phyloP scores from a whole-genome alignment of 495 filamentous ascomycete species.

The Articulospora tetracladia region DNA sequence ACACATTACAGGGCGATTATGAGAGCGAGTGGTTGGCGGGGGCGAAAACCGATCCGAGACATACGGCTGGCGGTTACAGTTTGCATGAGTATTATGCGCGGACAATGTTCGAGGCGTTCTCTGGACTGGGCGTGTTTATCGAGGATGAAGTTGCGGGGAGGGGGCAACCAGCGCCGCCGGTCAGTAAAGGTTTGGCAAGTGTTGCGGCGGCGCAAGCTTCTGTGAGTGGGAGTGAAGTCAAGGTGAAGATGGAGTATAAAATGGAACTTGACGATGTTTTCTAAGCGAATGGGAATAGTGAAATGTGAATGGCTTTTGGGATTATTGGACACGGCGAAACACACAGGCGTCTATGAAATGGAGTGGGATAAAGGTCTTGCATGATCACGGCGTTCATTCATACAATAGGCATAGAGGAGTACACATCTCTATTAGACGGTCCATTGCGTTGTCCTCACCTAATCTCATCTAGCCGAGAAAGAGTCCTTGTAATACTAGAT shows the following conservation, averaged over 20 bases:
- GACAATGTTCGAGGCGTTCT: slow-evolving; percentile 83
- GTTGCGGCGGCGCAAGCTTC: slow-evolving; percentile 27
- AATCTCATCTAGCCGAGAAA: not conserved
- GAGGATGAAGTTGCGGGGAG: slow-evolving; percentile 62
- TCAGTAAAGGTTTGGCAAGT: slow-evolving; percentile 24
- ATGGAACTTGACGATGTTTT: slow-evolving; percentile 45
- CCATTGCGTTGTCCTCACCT: not conserved
- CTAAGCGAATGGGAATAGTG: slow-evolving; percentile 1
- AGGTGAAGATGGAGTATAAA: slow-evolving; percentile 39
- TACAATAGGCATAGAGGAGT: not conserved
- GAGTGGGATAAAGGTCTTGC: not conserved
- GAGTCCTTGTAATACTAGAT: not conserved
- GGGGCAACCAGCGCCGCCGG: slow-evolving; percentile 25
- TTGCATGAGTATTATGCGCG: slow-evolving; percentile 74
- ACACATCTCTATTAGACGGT: not conserved
- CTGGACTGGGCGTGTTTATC: slow-evolving; percentile 78
- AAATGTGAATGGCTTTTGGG: too few species aligned
- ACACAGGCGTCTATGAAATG: not conserved
- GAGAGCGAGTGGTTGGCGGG: slow-evolving; percentile 55
- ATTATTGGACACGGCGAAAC: not conserved
- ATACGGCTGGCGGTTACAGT: slow-evolving; percentile 79
- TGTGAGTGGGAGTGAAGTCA: slow-evolving; percentile 21
- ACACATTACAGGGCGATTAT: slow-evolving; percentile 63
- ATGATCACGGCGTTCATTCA: not conserved
- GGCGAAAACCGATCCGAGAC: slow-evolving; percentile 52